Conservation (phyloP, 106 monocot genomes). For the Platanthera zijinensis region DNA sequence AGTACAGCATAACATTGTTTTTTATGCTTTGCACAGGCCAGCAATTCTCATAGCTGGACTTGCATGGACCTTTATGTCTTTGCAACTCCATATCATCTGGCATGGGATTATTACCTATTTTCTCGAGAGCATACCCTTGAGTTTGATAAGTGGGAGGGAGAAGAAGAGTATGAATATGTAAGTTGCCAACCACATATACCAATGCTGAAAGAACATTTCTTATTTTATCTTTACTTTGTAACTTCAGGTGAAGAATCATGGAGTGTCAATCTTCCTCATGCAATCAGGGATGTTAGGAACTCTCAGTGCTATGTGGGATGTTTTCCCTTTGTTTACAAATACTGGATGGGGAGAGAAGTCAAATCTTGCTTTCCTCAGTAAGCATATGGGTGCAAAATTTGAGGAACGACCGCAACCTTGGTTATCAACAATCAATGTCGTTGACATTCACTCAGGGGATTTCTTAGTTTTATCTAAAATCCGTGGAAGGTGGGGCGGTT, state of each 20-base stretch:
- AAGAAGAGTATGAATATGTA: constrained; percentile 86
- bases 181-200: constrained; percentile 15
- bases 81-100: constrained; percentile 88
- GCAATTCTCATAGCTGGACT: constrained; percentile 86
- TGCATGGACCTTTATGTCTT: constrained; percentile 96
- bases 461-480: constrained; percentile 85
- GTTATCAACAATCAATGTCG: constrained; percentile 64
- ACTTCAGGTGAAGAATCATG: constrained; percentile 64
- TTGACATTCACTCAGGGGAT: constrained; percentile 91
- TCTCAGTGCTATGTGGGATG: constrained; percentile 83
- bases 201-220: neutral
- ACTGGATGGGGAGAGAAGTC: constrained; percentile 76
- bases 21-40: constrained; percentile 27
- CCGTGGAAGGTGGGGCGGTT: constrained; percentile 94
- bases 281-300: constrained; percentile 85
- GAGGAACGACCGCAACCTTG: constrained; percentile 72
- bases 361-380: constrained; percentile 81
- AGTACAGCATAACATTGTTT: neutral
- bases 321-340: constrained; percentile 83
- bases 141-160: constrained; percentile 70
- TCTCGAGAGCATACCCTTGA: constrained; percentile 78
- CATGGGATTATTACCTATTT: constrained; percentile 94
- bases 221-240: neutral
- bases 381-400: constrained; percentile 88
- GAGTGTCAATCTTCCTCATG: constrained; percentile 76